Evolutionary conservation across 1,284 basidiomycete species (phyloP).

Genomic region (Cryptococcus wingfieldii): DNA sequence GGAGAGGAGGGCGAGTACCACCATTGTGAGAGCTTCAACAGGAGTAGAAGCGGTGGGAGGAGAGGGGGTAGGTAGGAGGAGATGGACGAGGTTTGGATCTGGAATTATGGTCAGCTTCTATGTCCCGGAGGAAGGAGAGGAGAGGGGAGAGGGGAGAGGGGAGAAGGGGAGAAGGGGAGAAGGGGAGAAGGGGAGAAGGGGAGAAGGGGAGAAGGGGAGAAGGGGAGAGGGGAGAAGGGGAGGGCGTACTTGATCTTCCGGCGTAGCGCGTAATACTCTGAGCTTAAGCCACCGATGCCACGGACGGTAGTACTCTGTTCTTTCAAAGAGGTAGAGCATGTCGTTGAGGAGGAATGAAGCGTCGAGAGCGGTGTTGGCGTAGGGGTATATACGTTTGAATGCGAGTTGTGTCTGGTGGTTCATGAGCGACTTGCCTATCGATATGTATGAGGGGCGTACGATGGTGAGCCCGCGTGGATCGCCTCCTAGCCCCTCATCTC

Average conservation of each 20-base stretch:
- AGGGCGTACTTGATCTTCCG: conserved; percentile 21
- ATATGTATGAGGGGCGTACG: conserved; percentile 3
- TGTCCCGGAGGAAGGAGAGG: neutral
- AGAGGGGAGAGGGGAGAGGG: too few species aligned
- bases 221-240: too few species aligned
- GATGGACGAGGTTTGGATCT: conserved; percentile 4
- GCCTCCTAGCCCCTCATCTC: conserved; percentile 50
- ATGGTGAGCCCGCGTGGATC: conserved; percentile 22
- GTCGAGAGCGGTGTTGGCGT: conserved; percentile 71
- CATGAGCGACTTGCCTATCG: neutral
- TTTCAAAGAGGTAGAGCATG: conserved; percentile 84
- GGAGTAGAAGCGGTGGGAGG: conserved; percentile 85
- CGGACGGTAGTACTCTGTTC: conserved; percentile 81
- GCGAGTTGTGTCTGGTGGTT: conserved; percentile 40
- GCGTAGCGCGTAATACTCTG: conserved; percentile 50
- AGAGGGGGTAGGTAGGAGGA: conserved; percentile 47
- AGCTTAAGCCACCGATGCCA: conserved; percentile 83
- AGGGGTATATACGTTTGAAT: conserved; percentile 76
- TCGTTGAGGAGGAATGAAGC: conserved; percentile 78
- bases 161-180: too few species aligned
- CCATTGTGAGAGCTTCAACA: conserved; percentile 97
- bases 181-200: too few species aligned
- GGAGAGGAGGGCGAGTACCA: conserved; percentile 97
- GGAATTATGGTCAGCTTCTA: neutral
- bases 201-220: too few species aligned